Percentiles rank a stretch among this genome's conserved stretches.
Conservation (phyloP, 371 early-diverging fungal species). For the Smittium mucronatum region DNA sequence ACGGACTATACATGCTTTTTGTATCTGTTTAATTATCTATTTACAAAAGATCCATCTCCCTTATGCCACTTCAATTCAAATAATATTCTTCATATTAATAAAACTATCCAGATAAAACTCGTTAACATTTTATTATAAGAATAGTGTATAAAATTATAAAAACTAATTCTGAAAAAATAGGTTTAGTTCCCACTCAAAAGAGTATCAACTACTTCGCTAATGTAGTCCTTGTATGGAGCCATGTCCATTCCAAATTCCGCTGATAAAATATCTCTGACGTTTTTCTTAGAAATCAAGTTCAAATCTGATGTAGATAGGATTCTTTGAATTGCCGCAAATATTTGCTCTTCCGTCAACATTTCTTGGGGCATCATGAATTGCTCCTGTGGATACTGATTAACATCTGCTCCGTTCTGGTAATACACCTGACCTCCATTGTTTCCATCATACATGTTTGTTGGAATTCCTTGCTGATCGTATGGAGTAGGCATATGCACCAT, state of each 20-base stretch:
- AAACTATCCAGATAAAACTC: no score
- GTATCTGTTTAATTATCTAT: conserved; percentile 28
- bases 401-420: conserved; percentile 6
- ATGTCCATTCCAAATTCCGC: conserved; percentile 63
- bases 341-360: conserved; percentile 65
- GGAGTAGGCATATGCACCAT: background rate
- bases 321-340: conserved; percentile 61
- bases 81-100: no score
- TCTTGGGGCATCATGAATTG: conserved; percentile 14
- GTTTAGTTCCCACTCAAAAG: conserved; percentile 19
- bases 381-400: conserved; percentile 13
- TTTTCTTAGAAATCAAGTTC: conserved; percentile 72
- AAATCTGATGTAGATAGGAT: conserved; percentile 69
- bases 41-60: no score
- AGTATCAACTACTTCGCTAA: conserved; percentile 69
- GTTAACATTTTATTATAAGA: no score
- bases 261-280: conserved; percentile 69
- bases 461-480: conserved; percentile 2
- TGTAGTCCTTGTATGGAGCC: conserved; percentile 58
- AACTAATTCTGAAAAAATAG: background rate
- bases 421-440: background rate
- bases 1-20: conserved; percentile 78
- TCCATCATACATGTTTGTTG: background rate
- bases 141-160: background rate
- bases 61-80: no score